A percentile compares a stretch with the other conserved stretches of the same genome.
Conservation (phyloP, 2,329 filamentous ascomycete genomes). For the Sarocladium brachiariae region DNA sequence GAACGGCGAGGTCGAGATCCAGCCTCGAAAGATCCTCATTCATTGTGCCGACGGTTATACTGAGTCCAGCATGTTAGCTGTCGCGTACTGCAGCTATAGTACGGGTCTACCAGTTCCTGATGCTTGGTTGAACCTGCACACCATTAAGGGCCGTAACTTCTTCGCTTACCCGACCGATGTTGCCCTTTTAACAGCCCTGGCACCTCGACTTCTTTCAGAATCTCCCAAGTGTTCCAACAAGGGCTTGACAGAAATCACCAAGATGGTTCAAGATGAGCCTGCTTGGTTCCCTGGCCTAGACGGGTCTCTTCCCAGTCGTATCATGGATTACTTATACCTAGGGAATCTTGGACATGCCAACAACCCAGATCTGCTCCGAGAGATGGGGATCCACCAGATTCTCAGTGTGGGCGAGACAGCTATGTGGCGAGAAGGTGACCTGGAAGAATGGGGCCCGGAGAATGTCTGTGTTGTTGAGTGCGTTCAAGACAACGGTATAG, state of each 20-base stretch:
- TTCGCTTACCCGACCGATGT: slow-evolving; percentile 94
- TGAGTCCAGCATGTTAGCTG: slow-evolving; percentile 79
- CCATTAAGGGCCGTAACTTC: slow-evolving; percentile 77
- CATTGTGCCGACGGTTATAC: slow-evolving; percentile 97
- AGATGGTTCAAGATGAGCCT: slow-evolving; percentile 54
- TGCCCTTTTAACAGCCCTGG: slow-evolving; percentile 67
- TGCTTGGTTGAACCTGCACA: slow-evolving; percentile 83
- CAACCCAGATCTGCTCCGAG: slow-evolving; percentile 73
- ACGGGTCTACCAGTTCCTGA: slow-evolving; percentile 73
- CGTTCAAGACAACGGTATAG: slow-evolving; percentile 95
- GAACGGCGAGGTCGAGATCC: slow-evolving; percentile 22
- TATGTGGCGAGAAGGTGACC: slow-evolving; percentile 67
- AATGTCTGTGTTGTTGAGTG: slow-evolving; percentile 76
- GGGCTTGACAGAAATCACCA: slow-evolving; percentile 45
- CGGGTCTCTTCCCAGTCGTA: slow-evolving; percentile 81
- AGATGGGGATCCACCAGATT: slow-evolving; percentile 78
- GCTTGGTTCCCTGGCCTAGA: slow-evolving; percentile 78
- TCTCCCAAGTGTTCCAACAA: slow-evolving; percentile 51
- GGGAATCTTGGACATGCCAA: slow-evolving; percentile 92
- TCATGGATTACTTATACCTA: slow-evolving; percentile 92
- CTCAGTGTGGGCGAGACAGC: slow-evolving; percentile 88
- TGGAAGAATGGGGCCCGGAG: slow-evolving; percentile 66
- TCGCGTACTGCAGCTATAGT: slow-evolving; percentile 91
- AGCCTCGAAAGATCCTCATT: slow-evolving; percentile 67
- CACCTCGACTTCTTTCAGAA: slow-evolving; percentile 65